These are phyloP conservation scores for Gossypium davidsonii DNA, from an alignment of 441 rosid species.

Conservation along the genomic window DNA sequence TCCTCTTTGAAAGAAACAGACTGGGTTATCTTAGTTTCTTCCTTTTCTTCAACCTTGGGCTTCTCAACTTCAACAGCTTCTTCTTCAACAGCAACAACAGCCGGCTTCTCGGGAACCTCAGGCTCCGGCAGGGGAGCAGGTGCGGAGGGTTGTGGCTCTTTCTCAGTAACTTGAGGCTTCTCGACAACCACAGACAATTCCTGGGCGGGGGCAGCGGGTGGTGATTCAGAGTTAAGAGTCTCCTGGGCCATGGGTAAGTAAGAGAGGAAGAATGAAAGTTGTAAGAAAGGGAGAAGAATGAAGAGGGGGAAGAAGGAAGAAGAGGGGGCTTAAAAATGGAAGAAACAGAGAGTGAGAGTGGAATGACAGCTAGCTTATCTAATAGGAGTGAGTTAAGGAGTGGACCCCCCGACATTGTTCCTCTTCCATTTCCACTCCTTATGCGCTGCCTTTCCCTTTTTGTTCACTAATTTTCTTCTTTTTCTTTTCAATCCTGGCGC, in stretches of 20 bases:
- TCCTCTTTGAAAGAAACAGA: constrained; percentile 64
- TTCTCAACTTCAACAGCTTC: constrained; percentile 14
- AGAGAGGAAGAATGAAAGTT: neutral
- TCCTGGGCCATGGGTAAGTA: constrained; percentile 51
- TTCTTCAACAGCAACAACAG: constrained; percentile 5
- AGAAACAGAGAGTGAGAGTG: neutral
- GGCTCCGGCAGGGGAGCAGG: constrained; percentile 27
- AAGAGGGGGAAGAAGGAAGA: neutral
- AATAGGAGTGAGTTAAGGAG: neutral
- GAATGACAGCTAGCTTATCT: neutral
- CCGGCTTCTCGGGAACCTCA: constrained; percentile 19
- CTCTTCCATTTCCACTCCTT: neutral
- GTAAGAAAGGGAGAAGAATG: neutral
- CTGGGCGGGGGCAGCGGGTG: constrained; percentile 18
- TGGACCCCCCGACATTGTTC: constrained; percentile 2
- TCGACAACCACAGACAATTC: constrained; percentile 23
- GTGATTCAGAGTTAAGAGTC: constrained; percentile 30
- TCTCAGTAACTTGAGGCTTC: constrained; percentile 24
- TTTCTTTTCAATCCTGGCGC: no score
- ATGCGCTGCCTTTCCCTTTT: no score
- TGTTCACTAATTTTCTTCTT: no score
- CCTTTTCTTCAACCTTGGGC: constrained; percentile 16
- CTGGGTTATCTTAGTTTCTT: constrained; percentile 22
- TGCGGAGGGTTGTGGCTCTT: constrained; percentile 16
- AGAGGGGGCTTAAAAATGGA: neutral